These are phyloP conservation scores for Russula abietina DNA, from an alignment of 768 basidiomycete genomes.

Conservation along the genomic window DNA sequence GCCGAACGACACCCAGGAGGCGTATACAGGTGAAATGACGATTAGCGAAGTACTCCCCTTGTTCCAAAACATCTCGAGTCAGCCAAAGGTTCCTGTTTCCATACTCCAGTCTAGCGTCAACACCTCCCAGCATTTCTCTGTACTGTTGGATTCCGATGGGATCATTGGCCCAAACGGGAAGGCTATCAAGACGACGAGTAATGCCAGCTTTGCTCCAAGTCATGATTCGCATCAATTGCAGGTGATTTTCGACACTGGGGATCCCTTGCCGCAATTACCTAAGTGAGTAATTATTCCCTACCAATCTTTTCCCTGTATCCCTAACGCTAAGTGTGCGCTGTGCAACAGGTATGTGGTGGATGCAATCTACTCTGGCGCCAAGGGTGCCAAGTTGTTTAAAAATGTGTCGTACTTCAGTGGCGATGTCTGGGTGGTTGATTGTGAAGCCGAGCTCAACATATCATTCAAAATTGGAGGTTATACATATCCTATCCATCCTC, in stretches of 20 bases:
- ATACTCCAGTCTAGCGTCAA: constrained; percentile 38
- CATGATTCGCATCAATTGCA: constrained; percentile 58
- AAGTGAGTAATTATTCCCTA: constrained; percentile 29
- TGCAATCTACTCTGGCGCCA: constrained; percentile 52
- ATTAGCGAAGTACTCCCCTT: constrained; percentile 52
- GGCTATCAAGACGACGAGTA: constrained; percentile 37
- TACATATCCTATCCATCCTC: constrained; percentile 55
- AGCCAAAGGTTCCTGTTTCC: constrained; percentile 48
- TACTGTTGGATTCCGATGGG: constrained; percentile 54
- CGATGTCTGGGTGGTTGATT: constrained; percentile 59
- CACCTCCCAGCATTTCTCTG: constrained; percentile 59
- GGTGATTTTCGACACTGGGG: constrained; percentile 64
- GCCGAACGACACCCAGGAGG: constrained; percentile 44
- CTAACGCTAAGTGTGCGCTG: neutral
- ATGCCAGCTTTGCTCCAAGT: constrained; percentile 58
- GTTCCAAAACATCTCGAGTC: constrained; percentile 43
- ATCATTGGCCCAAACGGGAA: constrained; percentile 57
- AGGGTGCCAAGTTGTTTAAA: constrained; percentile 44
- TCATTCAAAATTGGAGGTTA: constrained; percentile 57
- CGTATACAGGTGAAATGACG: constrained; percentile 53
- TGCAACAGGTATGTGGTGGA: constrained; percentile 43
- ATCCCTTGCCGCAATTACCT: constrained; percentile 58
- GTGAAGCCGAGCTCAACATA: constrained; percentile 55
- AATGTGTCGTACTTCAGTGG: constrained; percentile 36
- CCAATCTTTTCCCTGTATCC: constrained; percentile 19